Evolutionary conservation across 1,139 yeast species (phyloP), one percentile per base, ranked within the genome.

Genomic region (Suhomyces anneliseae): DNA sequence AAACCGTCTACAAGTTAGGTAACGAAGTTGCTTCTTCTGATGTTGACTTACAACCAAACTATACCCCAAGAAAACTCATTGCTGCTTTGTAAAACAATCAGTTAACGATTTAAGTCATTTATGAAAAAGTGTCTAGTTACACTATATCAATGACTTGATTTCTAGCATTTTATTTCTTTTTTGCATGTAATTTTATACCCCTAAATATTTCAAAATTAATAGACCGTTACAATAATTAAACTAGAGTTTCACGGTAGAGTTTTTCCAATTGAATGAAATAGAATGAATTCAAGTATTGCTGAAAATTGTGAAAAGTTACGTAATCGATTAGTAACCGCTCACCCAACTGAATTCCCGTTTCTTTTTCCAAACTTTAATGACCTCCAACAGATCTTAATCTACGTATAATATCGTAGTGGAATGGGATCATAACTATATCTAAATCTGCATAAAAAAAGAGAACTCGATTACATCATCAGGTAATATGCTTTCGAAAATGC

Each of bases 1-100:
- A 73, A 56, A 64, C 64, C 44, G 81, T 82, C 14, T 82, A 69
- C 66, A 82, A 82, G 62, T 68, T 81, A 43, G 84, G 84, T 27
- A 61, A 66, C 38, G 62, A 64, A 51, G 64, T 74, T 33, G 50
- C 40, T 45, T 53, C 57, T 1, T 45, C 51, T 15, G 59, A 56
- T 34, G 24, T 47, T 24, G 43, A 40, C 7, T 45, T 43, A 10
- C 50, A 46, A 36, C 48, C 49, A 14, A 46, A 46, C 29, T 39
- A 40, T 19, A 19, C 42, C 12, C 34, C 40, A 8, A 38, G 39
- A 26, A 51, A 45, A 44, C 40, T 49, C 38, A 38, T 45, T 49
- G 55, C 55, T 26, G 45, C 38, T 10, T 52, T 52, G 41, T 52
- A 43, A 34, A 2, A 6, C 6, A 29, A 19, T 19, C 24, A 19